phyloP scores from a whole-genome alignment of 371 early-diverging fungal species.

The Thermomucor indicae-seudaticae region DNA sequence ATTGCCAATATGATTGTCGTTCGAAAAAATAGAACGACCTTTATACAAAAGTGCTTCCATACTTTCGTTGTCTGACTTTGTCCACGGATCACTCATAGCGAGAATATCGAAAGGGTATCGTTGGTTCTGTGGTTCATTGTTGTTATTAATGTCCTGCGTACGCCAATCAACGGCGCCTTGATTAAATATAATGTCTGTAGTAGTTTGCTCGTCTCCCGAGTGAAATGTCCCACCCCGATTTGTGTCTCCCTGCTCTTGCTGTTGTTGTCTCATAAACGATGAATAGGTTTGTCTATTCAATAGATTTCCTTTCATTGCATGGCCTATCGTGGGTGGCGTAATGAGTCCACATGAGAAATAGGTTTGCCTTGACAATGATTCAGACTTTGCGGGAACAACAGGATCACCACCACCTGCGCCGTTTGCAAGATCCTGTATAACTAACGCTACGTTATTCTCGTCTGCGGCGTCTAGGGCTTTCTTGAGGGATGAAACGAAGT shows the following conservation, averaged over 20 bases:
- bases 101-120: slow-evolving; percentile 4
- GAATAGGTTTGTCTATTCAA: too few relatives aligned
- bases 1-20: not conserved
- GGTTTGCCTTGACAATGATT: too few relatives aligned
- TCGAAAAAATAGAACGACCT: slow-evolving; percentile 1
- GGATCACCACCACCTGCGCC: too few relatives aligned
- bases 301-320: too few relatives aligned
- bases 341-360: too few relatives aligned
- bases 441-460: not conserved
- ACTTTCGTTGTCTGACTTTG: slow-evolving; percentile 4
- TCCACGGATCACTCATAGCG: slow-evolving; percentile 8
- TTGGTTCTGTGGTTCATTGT: not conserved
- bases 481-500: slow-evolving; percentile 15
- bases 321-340: too few relatives aligned
- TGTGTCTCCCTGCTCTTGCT: too few relatives aligned
- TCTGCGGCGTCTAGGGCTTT: slow-evolving; percentile 14
- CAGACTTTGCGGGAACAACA: too few relatives aligned
- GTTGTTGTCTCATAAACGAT: too few relatives aligned
- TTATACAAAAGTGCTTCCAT: slow-evolving; percentile 10
- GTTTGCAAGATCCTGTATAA: too few relatives aligned
- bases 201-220: too few relatives aligned
- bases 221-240: not conserved
- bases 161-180: not conserved
- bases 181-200: slow-evolving; percentile 1
- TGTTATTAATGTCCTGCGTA: not conserved